Conservation (phyloP, 2,329 filamentous ascomycete species). For the Biscogniauxia mediterranea region DNA sequence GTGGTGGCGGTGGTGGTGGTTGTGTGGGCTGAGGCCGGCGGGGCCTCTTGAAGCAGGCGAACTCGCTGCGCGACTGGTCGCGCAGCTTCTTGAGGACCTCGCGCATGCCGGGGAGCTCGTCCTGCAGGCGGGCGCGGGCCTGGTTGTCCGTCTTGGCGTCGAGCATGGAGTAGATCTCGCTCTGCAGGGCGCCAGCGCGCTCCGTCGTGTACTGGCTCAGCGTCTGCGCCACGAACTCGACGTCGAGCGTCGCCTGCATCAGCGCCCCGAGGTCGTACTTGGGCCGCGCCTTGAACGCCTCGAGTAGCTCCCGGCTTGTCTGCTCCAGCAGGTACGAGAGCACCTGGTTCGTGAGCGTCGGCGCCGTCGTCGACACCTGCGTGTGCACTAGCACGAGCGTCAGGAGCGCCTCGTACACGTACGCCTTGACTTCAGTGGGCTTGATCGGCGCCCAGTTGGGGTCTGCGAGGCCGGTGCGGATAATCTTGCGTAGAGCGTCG, state of each 20-base stretch:
- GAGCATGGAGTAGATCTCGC: conserved; percentile 86
- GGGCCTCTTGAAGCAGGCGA: conserved; percentile 71
- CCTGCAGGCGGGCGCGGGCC: conserved; percentile 75
- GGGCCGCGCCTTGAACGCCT: conserved; percentile 66
- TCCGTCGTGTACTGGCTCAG: conserved; percentile 87
- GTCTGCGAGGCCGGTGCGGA: conserved; percentile 69
- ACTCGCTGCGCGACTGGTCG: conserved; percentile 80
- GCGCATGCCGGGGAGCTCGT: conserved; percentile 86
- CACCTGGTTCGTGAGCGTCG: conserved; percentile 74
- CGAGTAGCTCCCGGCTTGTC: conserved; percentile 74
- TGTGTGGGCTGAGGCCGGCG: conserved; percentile 18
- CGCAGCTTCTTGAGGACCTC: conserved; percentile 79
- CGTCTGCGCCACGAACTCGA: conserved; percentile 95
- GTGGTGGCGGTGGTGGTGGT: conserved; percentile 5
- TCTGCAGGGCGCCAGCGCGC: conserved; percentile 75
- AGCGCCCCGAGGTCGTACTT: conserved; percentile 76
- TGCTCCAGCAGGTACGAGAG: conserved; percentile 85
- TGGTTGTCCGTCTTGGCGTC: conserved; percentile 88
- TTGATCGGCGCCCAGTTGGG: conserved; percentile 68
- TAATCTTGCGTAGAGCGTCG: conserved; percentile 64
- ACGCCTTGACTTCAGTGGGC: conserved; percentile 77
- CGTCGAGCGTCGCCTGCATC: conserved; percentile 96
- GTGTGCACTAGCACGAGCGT: conserved; percentile 87
- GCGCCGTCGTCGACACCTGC: conserved; percentile 77
- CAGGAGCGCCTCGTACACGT: conserved; percentile 85